phyloP scores from a whole-genome alignment of 2,329 filamentous ascomycete genomes.

The Penicillium verrucosum region DNA sequence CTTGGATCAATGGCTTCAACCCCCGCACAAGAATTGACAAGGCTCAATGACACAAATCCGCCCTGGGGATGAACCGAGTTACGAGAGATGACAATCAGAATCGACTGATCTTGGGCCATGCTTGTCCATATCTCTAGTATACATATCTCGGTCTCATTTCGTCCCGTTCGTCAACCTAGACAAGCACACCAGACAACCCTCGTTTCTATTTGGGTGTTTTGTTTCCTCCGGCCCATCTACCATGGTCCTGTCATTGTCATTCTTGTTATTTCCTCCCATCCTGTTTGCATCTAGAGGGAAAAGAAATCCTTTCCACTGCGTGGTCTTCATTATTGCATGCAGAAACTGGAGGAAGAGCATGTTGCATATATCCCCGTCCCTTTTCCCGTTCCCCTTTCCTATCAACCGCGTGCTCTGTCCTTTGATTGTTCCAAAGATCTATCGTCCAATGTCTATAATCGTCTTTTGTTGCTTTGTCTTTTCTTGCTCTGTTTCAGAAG shows the following conservation, averaged over 20 bases:
- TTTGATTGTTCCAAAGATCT: conserved; percentile 23
- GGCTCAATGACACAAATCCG: not conserved
- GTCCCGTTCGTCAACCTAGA: not conserved
- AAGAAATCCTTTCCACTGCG: conserved; percentile 6
- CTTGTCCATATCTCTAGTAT: not conserved
- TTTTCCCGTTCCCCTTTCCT: conserved; percentile 9
- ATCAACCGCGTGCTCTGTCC: conserved; percentile 11
- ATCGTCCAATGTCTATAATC: conserved; percentile 28
- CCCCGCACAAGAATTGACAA: not conserved
- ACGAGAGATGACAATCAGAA: not conserved
- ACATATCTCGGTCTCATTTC: not conserved
- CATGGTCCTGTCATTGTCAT: conserved; percentile 4
- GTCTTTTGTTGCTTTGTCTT: conserved; percentile 12
- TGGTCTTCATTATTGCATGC: conserved; percentile 6
- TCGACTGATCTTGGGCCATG: not conserved
- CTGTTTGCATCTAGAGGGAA: conserved; percentile 4
- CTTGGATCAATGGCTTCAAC: not conserved
- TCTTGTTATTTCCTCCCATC: not conserved
- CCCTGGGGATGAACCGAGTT: not conserved
- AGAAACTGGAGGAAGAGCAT: conserved; percentile 13
- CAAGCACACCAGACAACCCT: not conserved
- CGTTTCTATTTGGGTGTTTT: not conserved
- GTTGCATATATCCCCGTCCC: conserved; percentile 21
- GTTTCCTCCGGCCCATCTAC: not conserved
- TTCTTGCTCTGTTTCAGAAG: conserved; percentile 27